Evolutionary conservation across 139 green algal genomes (phyloP).

Genomic region (Eudorina sp.): DNA sequence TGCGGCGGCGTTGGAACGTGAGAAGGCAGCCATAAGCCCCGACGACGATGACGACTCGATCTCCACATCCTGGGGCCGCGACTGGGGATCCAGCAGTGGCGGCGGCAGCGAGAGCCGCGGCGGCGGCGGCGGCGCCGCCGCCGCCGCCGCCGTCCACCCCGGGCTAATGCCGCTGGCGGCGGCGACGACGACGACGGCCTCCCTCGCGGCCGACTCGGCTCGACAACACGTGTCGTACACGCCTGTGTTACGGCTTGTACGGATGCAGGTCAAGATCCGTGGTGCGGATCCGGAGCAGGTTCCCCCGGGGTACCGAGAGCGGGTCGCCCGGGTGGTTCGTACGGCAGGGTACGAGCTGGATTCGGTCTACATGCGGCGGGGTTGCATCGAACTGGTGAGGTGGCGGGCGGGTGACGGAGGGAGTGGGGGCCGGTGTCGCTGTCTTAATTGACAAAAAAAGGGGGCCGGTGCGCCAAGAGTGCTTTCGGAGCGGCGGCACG

Average conservation of each 20-base stretch:
- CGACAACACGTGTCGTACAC: not conserved
- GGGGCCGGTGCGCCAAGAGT: no score
- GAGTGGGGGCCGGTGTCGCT: not conserved
- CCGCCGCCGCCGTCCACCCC: conserved; percentile 4
- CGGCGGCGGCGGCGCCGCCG: not conserved
- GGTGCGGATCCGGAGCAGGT: conserved; percentile 6
- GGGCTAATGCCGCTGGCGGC: not conserved
- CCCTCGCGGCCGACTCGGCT: no score
- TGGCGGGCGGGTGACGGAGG: not conserved
- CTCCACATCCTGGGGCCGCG: no score
- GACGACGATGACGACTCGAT: no score
- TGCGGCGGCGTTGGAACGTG: no score
- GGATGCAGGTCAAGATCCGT: conserved; percentile 13
- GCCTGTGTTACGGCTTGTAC: not conserved
- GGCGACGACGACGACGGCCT: no score
- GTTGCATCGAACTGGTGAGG: conserved; percentile 29
- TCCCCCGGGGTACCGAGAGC: not conserved
- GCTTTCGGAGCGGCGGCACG: no score
- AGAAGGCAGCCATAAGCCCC: no score
- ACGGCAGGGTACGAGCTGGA: not conserved
- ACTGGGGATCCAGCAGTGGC: no score
- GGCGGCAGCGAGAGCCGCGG: not conserved
- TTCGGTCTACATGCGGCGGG: conserved; percentile 12
- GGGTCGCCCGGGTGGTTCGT: not conserved
- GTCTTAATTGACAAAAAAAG: no score